These are phyloP conservation scores for Pyrenula massariospora DNA, from an alignment of 495 filamentous ascomycete genomes.

Conservation along the genomic window DNA sequence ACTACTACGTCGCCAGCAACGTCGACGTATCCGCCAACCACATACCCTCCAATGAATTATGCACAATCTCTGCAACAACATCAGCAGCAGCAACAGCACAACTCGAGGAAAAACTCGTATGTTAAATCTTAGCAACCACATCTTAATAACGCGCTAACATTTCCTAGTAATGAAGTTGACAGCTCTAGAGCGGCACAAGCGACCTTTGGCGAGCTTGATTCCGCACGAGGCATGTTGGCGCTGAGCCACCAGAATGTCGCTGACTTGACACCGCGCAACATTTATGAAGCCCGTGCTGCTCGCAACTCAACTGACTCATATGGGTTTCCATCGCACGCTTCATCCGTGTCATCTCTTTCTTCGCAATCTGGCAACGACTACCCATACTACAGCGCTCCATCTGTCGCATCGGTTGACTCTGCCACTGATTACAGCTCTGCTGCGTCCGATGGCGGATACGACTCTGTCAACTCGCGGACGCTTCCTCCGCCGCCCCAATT, in stretches of 20 bases:
- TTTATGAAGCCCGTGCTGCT: constrained; percentile 59
- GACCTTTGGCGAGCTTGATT: constrained; percentile 68
- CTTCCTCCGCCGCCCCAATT: constrained; percentile 68
- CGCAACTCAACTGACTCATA: constrained; percentile 80
- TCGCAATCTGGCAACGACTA: constrained; percentile 53
- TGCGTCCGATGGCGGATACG: constrained; percentile 69
- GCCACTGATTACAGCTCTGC: constrained; percentile 92
- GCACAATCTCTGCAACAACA: constrained; percentile 40
- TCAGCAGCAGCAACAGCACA: constrained; percentile 43
- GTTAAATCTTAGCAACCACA: no score
- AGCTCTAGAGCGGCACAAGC: constrained; percentile 17
- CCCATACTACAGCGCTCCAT: constrained; percentile 67
- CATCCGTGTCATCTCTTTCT: constrained; percentile 88
- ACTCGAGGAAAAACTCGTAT: constrained; percentile 76
- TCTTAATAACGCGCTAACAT: no score
- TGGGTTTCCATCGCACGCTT: constrained; percentile 85
- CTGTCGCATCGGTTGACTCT: constrained; percentile 68
- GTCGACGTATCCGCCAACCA: constrained; percentile 51
- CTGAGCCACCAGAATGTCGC: constrained; percentile 61
- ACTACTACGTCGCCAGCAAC: constrained; percentile 57
- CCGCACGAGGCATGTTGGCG: constrained; percentile 81
- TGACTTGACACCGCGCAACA: constrained; percentile 66
- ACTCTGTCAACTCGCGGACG: constrained; percentile 62
- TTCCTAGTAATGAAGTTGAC: background rate
- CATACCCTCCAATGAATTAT: constrained; percentile 44